A percentile compares a stretch with the other conserved stretches of the same genome.
Evolutionary conservation across 768 basidiomycete species (phyloP).

Genomic region (Mycena vitilis): DNA sequence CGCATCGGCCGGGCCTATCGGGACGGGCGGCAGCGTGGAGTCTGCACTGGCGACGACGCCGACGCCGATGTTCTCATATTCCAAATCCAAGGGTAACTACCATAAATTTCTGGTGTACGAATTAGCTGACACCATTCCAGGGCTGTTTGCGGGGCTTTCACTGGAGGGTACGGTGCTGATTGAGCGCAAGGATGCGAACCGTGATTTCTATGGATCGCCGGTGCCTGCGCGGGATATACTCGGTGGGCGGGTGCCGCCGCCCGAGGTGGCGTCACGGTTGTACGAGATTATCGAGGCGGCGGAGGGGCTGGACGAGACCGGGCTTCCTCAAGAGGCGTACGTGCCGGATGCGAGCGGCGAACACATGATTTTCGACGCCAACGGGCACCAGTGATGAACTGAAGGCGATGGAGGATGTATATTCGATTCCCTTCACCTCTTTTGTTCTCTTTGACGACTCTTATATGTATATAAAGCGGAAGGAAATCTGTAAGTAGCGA

Average conservation of each 20-base stretch:
- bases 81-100: constrained; percentile 86
- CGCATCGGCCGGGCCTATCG: constrained; percentile 91
- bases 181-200: constrained; percentile 95
- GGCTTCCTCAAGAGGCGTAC: constrained; percentile 82
- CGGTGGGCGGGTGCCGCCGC: constrained; percentile 94
- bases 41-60: constrained; percentile 85
- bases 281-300: constrained; percentile 98
- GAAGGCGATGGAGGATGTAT: background rate
- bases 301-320: constrained; percentile 90
- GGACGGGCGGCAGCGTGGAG: constrained; percentile 92
- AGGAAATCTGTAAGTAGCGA: constrained; percentile 29
- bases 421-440: background rate
- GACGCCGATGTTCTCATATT: constrained; percentile 97
- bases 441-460: background rate
- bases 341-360: constrained; percentile 76
- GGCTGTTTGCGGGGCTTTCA: constrained; percentile 93
- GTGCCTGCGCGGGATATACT: constrained; percentile 93
- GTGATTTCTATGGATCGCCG: constrained; percentile 94
- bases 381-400: constrained; percentile 53
- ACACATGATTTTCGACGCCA: constrained; percentile 84
- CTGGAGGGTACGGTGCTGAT: constrained; percentile 95
- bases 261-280: constrained; percentile 90
- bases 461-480: constrained; percentile 23
- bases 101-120: too few species aligned
- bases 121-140: constrained; percentile 49